Conservation (phyloP, 2,329 filamentous ascomycete genomes). For the Aspergillus udagawae region DNA sequence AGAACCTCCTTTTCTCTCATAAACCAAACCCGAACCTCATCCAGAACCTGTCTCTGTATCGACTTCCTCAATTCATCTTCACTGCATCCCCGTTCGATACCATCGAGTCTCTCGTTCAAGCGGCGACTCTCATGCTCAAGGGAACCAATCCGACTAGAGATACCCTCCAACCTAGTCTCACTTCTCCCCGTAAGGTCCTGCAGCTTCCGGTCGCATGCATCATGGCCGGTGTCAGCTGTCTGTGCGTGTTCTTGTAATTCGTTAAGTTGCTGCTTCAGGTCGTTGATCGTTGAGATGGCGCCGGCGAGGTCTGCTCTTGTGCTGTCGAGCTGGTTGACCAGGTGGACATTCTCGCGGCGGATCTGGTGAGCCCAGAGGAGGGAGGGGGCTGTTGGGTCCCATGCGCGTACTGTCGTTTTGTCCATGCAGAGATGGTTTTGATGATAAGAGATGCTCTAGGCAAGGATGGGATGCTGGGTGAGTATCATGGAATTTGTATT, state of each 20-base stretch:
- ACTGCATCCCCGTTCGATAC: not conserved
- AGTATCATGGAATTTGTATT: not conserved
- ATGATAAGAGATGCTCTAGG: not conserved
- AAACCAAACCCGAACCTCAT: not conserved
- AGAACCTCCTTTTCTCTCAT: not conserved
- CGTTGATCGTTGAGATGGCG: slow-evolving; percentile 4
- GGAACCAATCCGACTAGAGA: not conserved
- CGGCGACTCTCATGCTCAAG: not conserved
- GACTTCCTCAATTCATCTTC: not conserved
- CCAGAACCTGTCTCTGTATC: not conserved
- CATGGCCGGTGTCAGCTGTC: not conserved
- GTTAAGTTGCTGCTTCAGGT: slow-evolving; percentile 2
- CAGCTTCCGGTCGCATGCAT: not conserved
- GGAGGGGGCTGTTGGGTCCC: slow-evolving; percentile 12
- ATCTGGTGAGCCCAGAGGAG: slow-evolving; percentile 39
- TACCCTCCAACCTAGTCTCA: not conserved
- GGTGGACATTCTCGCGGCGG: slow-evolving; percentile 33
- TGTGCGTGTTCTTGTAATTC: slow-evolving; percentile 1
- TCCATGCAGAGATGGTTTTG: slow-evolving; percentile 5
- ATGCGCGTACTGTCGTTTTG: not conserved
- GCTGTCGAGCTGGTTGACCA: slow-evolving; percentile 24
- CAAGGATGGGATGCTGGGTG: not conserved
- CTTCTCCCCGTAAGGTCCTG: not conserved
- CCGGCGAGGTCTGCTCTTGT: slow-evolving; percentile 13
- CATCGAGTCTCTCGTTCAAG: not conserved